phyloP scores from a whole-genome alignment of 345 rosid genomes.

The Aurinia saxatilis region DNA sequence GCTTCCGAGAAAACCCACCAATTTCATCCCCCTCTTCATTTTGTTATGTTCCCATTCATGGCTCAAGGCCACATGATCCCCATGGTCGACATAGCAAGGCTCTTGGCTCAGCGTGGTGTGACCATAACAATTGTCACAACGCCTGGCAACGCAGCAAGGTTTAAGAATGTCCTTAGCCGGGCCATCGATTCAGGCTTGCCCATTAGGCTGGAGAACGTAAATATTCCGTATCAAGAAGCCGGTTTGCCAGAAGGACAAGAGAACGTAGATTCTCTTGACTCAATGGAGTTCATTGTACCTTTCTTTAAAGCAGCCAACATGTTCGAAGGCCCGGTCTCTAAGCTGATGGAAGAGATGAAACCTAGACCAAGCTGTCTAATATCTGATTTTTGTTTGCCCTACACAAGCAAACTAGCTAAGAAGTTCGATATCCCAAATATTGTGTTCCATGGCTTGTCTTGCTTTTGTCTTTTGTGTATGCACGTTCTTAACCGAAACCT shows the following conservation, averaged over 20 bases:
- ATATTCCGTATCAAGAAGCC: conserved; percentile 21
- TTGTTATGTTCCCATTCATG: conserved; percentile 49
- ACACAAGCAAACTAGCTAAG: conserved; percentile 22
- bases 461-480: conserved; percentile 31
- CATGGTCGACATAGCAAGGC: conserved; percentile 40
- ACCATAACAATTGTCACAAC: conserved; percentile 42
- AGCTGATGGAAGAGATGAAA: conserved; percentile 26
- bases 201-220: conserved; percentile 19
- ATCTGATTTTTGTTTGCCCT: conserved; percentile 29
- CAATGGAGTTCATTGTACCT: neutral
- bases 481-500: neutral
- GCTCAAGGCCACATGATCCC: conserved; percentile 60
- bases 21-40: conserved; percentile 26
- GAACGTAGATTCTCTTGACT: conserved; percentile 20
- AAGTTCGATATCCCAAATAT: conserved; percentile 42
- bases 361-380: conserved; percentile 41
- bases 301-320: conserved; percentile 19
- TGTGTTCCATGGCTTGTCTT: conserved; percentile 28
- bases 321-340: conserved; percentile 24
- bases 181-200: conserved; percentile 22
- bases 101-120: conserved; percentile 38
- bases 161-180: conserved; percentile 10
- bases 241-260: conserved; percentile 36
- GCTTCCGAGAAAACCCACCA: neutral
- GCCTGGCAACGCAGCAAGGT: conserved; percentile 24